Conservation (phyloP, 2,329 filamentous ascomycete genomes). For the Helotiales sp. region DNA sequence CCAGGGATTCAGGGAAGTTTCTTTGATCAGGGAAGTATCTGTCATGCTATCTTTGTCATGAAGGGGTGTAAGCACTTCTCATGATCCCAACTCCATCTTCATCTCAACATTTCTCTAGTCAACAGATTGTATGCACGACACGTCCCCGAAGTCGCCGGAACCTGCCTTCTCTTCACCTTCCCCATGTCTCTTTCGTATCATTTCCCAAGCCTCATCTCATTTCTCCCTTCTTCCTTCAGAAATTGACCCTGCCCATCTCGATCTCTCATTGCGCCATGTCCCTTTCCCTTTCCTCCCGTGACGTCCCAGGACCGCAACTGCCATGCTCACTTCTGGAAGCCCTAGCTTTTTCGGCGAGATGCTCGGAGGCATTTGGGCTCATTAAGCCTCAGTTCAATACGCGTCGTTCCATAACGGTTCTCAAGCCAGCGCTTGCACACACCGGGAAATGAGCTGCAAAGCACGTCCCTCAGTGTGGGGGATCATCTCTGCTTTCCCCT, state of each 20-base stretch:
- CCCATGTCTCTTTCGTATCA: not conserved
- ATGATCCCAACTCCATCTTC: not conserved
- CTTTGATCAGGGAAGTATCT: too few relatives aligned
- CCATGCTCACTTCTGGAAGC: too few relatives aligned
- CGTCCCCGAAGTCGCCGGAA: not conserved
- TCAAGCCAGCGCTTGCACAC: not conserved
- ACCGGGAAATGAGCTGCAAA: not conserved
- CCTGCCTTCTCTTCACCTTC: not conserved
- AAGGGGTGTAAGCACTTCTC: not conserved
- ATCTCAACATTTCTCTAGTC: not conserved
- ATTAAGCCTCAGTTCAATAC: not conserved
- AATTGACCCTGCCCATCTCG: not conserved
- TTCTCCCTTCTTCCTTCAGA: not conserved
- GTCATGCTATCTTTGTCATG: too few relatives aligned
- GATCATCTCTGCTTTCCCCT: not conserved
- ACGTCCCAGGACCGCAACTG: not conserved
- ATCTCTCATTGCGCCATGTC: not conserved
- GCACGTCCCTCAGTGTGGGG: not conserved
- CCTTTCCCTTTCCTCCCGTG: not conserved
- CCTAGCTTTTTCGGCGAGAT: not conserved
- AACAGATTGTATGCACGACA: not conserved
- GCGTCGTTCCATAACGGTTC: not conserved
- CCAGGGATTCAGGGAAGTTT: too few relatives aligned
- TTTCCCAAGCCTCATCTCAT: not conserved
- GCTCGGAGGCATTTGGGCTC: not conserved